Evolutionary conservation across 2,329 filamentous ascomycete species (phyloP).

Genomic region (Fusarium sp.): DNA sequence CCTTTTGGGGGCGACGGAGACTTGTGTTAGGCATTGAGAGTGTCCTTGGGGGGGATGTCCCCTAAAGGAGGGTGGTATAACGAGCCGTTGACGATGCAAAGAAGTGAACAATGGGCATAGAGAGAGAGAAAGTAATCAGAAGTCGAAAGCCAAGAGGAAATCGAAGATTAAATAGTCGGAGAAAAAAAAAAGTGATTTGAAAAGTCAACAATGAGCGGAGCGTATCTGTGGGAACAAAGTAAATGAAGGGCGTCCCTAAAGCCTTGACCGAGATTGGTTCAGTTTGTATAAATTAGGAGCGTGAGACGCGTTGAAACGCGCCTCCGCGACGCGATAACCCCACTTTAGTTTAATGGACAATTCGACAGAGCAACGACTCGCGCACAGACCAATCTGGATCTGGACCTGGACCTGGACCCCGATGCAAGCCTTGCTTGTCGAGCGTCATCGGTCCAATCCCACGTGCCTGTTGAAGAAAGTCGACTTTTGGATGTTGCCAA

Average conservation of each 20-base stretch:
- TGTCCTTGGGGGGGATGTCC: conserved; percentile 20
- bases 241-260: conserved; percentile 40
- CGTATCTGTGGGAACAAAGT: conserved; percentile 40
- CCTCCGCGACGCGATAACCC: conserved; percentile 47
- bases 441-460: conserved; percentile 47
- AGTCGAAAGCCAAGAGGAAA: neutral
- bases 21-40: conserved; percentile 70
- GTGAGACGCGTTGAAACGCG: conserved; percentile 53
- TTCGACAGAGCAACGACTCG: conserved; percentile 30
- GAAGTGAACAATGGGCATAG: conserved; percentile 33
- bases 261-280: conserved; percentile 45
- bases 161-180: conserved; percentile 14
- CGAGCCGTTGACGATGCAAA: conserved; percentile 30
- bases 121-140: conserved; percentile 17
- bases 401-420: neutral
- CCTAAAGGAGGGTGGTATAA: conserved; percentile 40
- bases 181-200: conserved; percentile 18
- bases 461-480: conserved; percentile 37
- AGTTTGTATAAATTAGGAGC: conserved; percentile 30
- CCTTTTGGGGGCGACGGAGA: conserved; percentile 71
- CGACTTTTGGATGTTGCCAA: conserved; percentile 26
- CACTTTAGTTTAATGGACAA: conserved; percentile 52
- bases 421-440: conserved; percentile 36
- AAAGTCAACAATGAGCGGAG: conserved; percentile 43
- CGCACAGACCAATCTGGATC: conserved; percentile 40